A percentile compares a stretch with the other conserved stretches of the same genome.
phyloP scores from a whole-genome alignment of 208 protist species.

The Trypanosoma brucei region DNA sequence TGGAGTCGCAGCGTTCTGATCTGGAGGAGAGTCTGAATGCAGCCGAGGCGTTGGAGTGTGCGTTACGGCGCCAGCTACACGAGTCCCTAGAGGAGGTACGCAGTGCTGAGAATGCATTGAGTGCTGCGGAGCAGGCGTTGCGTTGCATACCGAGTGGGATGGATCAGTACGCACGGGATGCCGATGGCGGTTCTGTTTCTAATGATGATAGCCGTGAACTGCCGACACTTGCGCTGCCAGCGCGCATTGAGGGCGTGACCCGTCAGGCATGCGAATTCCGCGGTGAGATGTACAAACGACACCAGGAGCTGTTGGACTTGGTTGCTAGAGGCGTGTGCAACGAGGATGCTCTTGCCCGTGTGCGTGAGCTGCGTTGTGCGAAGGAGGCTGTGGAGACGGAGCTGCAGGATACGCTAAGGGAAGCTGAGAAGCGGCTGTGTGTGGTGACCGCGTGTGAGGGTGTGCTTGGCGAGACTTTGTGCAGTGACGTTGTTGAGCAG shows the following conservation, averaged over 20 bases:
- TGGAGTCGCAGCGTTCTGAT: neutral
- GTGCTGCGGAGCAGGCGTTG: neutral
- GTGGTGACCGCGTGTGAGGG: slow-evolving; percentile 1
- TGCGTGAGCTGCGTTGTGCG: slow-evolving; percentile 2
- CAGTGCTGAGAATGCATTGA: neutral
- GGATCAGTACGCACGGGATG: neutral
- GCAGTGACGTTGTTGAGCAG: neutral
- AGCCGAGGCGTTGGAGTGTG: neutral
- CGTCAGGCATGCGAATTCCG: neutral
- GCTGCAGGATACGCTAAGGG: neutral
- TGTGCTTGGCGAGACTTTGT: neutral
- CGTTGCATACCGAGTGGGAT: neutral
- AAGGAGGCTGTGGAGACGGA: slow-evolving; percentile 3
- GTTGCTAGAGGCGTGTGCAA: neutral
- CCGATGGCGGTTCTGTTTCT: neutral
- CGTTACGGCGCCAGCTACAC: neutral
- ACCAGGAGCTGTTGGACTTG: neutral
- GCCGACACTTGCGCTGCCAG: neutral
- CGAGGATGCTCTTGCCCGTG: neutral
- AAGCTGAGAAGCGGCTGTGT: slow-evolving; percentile 1
- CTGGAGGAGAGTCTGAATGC: neutral
- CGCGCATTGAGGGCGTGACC: slow-evolving; percentile 2
- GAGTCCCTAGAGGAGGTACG: neutral
- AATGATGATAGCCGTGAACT: neutral
- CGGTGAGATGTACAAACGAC: neutral